Evolutionary conservation across 2,329 filamentous ascomycete genomes (phyloP), one percentile per base, ranked within the genome.

Genomic region (Ustulina deusta): DNA sequence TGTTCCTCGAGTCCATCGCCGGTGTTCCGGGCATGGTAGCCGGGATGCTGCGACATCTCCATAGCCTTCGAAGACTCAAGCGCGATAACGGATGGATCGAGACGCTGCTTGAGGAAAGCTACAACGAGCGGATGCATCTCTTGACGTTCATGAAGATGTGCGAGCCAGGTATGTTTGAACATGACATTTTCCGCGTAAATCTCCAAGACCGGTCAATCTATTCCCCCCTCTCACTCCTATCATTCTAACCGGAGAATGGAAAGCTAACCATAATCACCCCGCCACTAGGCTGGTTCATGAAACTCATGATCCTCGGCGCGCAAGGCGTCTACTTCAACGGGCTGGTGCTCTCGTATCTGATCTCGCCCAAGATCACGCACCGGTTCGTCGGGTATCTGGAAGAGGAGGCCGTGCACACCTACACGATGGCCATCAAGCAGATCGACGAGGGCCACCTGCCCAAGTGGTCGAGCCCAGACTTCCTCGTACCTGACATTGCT

Each of bases 41-140:
- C 0, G 96, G 94, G 25, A 97, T 97, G 92, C 84, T 98, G 17
- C 86, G 96, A 38, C 96, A 99, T 81, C 85, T 98, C 42, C 89
- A 91, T 77, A 94, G 91, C 72, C 86, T 98, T 75, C 86, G 95
- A 51, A 87, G 91, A 32, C 91, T 98, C 85, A 94, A 93, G 84
- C 86, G 95, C 63, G 95, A 98, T 79, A 97, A 98, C 74, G 96
- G 96, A 76, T 98, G 92, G 93, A 98, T 99, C 78, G 94, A 97
- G 81, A 95, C 93, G 0, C 84, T 97, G 9, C 87, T 97, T 1
- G 93, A 97, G 79, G 93, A 97, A 82, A 92, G 90, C 70, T 97
- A 93, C 81, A 97, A 97, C 78, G 94, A 97, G 80, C 87, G 94
- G 29, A 97, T 98, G 94, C 93, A 97, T 75, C 88, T 97, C 1